Evolutionary conservation across 148 eudicot genomes (phyloP), one percentile per base, ranked within the genome.

Genomic region (Vaccinium macrocarpon): DNA sequence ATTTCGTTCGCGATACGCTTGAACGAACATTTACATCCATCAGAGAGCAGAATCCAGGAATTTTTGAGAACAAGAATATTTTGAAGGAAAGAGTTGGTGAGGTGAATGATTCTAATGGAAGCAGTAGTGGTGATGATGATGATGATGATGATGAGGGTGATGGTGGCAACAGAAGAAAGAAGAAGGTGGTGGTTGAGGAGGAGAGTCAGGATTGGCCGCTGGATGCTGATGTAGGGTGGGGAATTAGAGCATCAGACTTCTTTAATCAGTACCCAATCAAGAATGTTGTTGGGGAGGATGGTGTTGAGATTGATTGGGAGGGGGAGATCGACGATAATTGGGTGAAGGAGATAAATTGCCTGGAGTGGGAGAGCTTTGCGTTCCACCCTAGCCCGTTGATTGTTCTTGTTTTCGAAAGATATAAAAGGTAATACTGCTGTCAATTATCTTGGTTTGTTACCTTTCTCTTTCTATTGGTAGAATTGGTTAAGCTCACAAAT

Each of bases 141-240:
- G 84, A 79, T 23, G 85, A 82, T 82, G 89, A 87, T 23, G 91
- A 85, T 19, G 84, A 78, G 29, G 86, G 83, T 87, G 89, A 86
- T 84, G 86, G 38, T 76, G 84, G 79, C 86, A 88, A 77, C 21
- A 89, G 91, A 79, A 29, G 84, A 80, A 53, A 90, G 72, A 78
- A 66, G 72, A 66, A 66, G 83, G 78, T 55, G 82, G 74, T 83
- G 61, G 53, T 73, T 84, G 59, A 52, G 81, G 84, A 80, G 71
- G 98, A 97, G 78, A 89, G 91, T 88, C 90, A 91, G 3, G 84
- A 88, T 88, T 97, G 98, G 99, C 99, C 99, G 11, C 85, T 92
- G 75, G 99, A 97, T 89, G 94, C 98, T 38, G 98, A 97, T 83
- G 90, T 97, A 14, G 99, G 98, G 53, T 97, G 99, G 99, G 99